Conservation (phyloP, 768 basidiomycete species). For the Trametes sanguinea region DNA sequence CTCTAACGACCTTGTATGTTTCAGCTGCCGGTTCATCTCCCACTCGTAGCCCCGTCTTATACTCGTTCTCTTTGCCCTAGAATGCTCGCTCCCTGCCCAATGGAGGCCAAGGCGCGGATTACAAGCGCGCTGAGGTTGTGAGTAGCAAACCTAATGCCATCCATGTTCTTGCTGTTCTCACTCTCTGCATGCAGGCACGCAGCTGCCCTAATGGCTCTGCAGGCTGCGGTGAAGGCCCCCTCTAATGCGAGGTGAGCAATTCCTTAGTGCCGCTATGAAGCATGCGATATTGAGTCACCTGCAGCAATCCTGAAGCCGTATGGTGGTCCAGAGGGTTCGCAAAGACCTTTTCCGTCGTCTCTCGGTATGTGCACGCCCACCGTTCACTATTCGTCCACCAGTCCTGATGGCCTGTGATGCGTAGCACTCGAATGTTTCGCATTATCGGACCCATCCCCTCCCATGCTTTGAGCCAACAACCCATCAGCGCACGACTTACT, state of each 20-base stretch:
- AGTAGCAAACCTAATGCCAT: too few relatives aligned
- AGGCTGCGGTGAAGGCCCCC: constrained; percentile 12
- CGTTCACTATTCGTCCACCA: too few relatives aligned
- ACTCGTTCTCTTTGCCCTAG: neutral
- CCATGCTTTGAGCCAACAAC: neutral
- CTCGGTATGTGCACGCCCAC: too few relatives aligned
- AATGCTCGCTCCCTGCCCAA: neutral
- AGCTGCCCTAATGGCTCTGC: constrained; percentile 15
- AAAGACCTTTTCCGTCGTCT: too few relatives aligned
- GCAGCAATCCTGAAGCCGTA: too few relatives aligned
- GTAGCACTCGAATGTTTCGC: too few relatives aligned
- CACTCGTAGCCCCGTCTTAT: neutral
- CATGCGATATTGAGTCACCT: too few relatives aligned
- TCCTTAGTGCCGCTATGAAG: too few relatives aligned
- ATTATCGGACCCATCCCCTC: too few relatives aligned
- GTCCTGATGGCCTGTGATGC: too few relatives aligned
- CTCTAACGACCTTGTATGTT: constrained; percentile 16
- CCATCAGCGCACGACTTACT: constrained; percentile 1
- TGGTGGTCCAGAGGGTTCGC: too few relatives aligned
- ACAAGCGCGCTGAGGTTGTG: constrained; percentile 4
- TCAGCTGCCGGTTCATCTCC: neutral
- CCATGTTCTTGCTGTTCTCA: neutral
- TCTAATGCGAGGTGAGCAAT: neutral
- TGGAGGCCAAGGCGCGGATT: neutral
- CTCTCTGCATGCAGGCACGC: neutral